phyloP scores from a whole-genome alignment of 2,329 filamentous ascomycete genomes.

The Tolypocladium endophyticum region DNA sequence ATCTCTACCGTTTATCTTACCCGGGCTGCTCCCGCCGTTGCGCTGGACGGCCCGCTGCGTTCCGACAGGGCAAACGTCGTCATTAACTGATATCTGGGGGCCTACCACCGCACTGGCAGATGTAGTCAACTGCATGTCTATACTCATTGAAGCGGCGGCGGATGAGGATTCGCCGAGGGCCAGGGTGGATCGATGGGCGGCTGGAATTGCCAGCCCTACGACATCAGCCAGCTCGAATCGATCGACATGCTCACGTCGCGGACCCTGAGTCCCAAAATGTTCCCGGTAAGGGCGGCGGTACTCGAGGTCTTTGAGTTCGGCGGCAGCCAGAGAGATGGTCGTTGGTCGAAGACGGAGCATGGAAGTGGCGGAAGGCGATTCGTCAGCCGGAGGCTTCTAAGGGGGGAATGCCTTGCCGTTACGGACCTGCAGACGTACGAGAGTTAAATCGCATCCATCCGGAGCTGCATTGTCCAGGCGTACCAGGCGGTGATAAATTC shows the following conservation, averaged over 20 bases:
- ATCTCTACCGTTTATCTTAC: background rate
- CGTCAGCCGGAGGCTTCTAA: background rate
- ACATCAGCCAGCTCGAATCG: background rate
- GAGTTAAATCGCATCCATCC: background rate
- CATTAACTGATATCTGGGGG: too few species aligned
- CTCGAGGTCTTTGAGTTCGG: background rate
- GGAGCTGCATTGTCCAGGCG: background rate
- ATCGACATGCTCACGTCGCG: background rate
- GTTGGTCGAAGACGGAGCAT: background rate
- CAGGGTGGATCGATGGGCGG: background rate
- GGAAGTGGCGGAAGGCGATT: too few species aligned
- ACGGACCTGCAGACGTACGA: background rate
- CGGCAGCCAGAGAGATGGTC: background rate
- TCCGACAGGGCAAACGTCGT: background rate
- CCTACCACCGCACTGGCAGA: background rate
- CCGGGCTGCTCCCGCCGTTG: background rate
- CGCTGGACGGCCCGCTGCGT: too few species aligned
- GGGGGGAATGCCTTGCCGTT: background rate
- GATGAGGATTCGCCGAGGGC: background rate
- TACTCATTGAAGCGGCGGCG: background rate
- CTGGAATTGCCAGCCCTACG: background rate
- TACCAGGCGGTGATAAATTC: too few species aligned
- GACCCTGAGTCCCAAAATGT: background rate
- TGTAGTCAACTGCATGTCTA: background rate
- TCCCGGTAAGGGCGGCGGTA: background rate